A percentile compares a stretch with the other conserved stretches of the same genome.
phyloP scores from a whole-genome alignment of 1,284 basidiomycete genomes.

The Blastosporella zonata region DNA sequence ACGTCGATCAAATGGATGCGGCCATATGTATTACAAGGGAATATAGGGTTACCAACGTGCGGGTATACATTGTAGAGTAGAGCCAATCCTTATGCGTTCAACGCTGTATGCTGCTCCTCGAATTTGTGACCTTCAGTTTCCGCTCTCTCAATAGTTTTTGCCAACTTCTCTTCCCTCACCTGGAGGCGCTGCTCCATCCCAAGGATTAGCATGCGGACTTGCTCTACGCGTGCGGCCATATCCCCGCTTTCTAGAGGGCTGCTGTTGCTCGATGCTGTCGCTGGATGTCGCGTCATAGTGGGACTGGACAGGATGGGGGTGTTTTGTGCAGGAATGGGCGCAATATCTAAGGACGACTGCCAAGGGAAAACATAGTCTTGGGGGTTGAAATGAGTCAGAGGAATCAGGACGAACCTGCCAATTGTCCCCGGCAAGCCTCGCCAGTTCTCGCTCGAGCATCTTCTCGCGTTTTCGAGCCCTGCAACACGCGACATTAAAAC shows the following conservation, averaged over 20 bases:
- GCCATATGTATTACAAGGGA: no score
- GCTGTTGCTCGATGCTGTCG: slow-evolving; percentile 23
- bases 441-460: slow-evolving; percentile 66
- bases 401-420: slow-evolving; percentile 55
- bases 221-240: slow-evolving; percentile 59
- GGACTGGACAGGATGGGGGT: slow-evolving; percentile 29
- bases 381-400: background rate
- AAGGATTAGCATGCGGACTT: slow-evolving; percentile 64
- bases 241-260: slow-evolving; percentile 23
- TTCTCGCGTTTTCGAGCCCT: slow-evolving; percentile 64
- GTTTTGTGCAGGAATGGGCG: slow-evolving; percentile 27
- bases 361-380: background rate
- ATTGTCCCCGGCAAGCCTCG: slow-evolving; percentile 65
- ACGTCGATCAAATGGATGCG: no score
- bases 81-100: background rate
- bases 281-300: slow-evolving; percentile 19
- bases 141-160: slow-evolving; percentile 57
- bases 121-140: slow-evolving; percentile 30
- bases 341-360: slow-evolving; percentile 52
- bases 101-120: slow-evolving; percentile 4
- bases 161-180: slow-evolving; percentile 58
- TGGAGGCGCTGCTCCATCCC: slow-evolving; percentile 77
- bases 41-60: no score
- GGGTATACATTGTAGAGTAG: background rate
- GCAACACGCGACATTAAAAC: background rate